Percentiles rank a stretch among this genome's conserved stretches.
Evolutionary conservation across 1,284 basidiomycete genomes (phyloP).

Genomic region (Coniferiporia weirii): DNA sequence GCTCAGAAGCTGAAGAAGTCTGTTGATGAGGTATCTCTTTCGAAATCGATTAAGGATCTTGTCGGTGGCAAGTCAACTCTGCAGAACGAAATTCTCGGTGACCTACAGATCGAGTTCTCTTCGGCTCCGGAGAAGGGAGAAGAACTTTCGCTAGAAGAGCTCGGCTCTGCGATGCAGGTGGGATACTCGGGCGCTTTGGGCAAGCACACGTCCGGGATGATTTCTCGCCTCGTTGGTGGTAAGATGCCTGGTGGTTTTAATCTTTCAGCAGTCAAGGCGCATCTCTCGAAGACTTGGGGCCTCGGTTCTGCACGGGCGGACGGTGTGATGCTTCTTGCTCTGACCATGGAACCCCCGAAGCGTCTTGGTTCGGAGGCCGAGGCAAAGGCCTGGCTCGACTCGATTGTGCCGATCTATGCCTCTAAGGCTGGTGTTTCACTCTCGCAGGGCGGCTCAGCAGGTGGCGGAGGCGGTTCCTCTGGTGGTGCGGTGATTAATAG

Average conservation of each 20-base stretch:
- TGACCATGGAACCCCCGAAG: slow-evolving; percentile 91
- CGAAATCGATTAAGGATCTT: slow-evolving; percentile 97
- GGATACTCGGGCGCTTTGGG: slow-evolving; percentile 87
- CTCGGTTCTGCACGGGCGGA: slow-evolving; percentile 87
- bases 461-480: slow-evolving; percentile 54
- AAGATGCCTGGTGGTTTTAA: slow-evolving; percentile 99
- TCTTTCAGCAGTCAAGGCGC: slow-evolving; percentile 83
- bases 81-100: slow-evolving; percentile 95
- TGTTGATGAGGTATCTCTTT: slow-evolving; percentile 83
- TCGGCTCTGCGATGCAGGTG: slow-evolving; percentile 79
- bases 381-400: slow-evolving; percentile 91
- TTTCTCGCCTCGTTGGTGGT: slow-evolving; percentile 88
- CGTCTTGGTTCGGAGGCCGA: slow-evolving; percentile 89
- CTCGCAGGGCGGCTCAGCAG: slow-evolving; percentile 56
- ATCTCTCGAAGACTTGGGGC: slow-evolving; percentile 91
- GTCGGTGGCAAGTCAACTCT: slow-evolving; percentile 98
- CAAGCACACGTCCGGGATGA: slow-evolving; percentile 90
- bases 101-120: slow-evolving; percentile 85
- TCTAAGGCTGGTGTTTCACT: slow-evolving; percentile 84
- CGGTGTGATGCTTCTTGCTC: slow-evolving; percentile 85
- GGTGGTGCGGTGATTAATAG: slow-evolving; percentile 91
- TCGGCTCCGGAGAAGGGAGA: slow-evolving; percentile 97
- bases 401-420: slow-evolving; percentile 80
- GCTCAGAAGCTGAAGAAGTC: slow-evolving; percentile 98
- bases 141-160: slow-evolving; percentile 92